Base-by-base conservation (phyloP, 2,329 filamentous ascomycete species). In the Colletotrichum tropicicola region DNA sequence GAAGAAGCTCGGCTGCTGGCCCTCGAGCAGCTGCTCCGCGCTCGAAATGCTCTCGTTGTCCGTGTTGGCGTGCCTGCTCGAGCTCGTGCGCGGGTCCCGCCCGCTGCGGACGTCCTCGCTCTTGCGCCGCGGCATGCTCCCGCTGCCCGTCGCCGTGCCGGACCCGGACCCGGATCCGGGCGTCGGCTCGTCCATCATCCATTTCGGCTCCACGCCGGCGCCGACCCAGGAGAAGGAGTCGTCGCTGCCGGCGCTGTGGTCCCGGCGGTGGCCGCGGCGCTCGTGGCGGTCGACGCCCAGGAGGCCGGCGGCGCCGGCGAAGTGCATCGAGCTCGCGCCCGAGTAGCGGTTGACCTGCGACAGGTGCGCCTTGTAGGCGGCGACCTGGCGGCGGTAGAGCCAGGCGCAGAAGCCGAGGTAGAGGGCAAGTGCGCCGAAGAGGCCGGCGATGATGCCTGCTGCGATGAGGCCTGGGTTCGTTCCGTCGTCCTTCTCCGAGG, bases 371-470 rank as follows among this genome's bases (percentile, higher is more conserved):
- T 90, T 89, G 81, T 93, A 94, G 9, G 91, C 85, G 28, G 80
- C 77, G 15, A 93, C 85, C 74, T 92, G 91, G 51, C 89, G 89
- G 27, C 90, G 85, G 80, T 93, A 93, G 7, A 94, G 79, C 87
- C 89, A 93, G 17, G 87, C 85, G 76, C 89, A 92, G 80, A 91
- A 92, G 47, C 87, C 89, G 12, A 92, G 83, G 73, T 92, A 92
- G 2, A 80, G 78, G 2, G 89, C 89, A 0, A 88, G 71, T 17
- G 91, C 70, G 49, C 87, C 87, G 5, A 91, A 82, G 4, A 90
- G 72, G n/a, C 89, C 90, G 0, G 91, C 91, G 30, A 93, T 79
- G 19, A 90, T 77, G 25, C 81, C 80, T 2, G 82, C 81, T 15
- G 80, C 80, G 53, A 86, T 81, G 13, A 82, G 79, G 0, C 80